Evolutionary conservation across 2,329 filamentous ascomycete species (phyloP), one percentile per base, ranked within the genome.

Genomic region (Trichoderma harzianum): DNA sequence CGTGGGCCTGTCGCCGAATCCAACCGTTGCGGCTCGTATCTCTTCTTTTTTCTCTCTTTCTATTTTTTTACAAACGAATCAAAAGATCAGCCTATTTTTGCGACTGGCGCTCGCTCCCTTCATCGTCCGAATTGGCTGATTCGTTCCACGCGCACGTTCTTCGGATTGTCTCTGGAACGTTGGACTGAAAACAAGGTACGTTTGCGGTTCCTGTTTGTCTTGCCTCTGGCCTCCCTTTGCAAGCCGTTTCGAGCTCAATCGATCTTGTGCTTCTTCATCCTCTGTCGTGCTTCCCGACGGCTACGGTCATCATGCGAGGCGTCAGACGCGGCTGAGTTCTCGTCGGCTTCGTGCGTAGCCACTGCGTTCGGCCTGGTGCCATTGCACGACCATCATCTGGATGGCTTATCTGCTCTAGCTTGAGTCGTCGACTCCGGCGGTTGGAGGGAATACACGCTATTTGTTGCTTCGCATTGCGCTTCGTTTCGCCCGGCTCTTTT

Each of bases 181-280:
- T 58, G 51, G 28, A 67, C 32, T 55, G 26, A 32, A 28, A 43
- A n/a, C 16, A 32, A 69, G 64, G 70, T 69, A 69, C 70, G 70
- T 69, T 69, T 72, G 64, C 70, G 36, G 64, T 12, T 60, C 36
- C 60, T n/a, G 55, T 47, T 51, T 71, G 62, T 71, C 61, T 66
- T 60, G 69, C 53, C 8, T 66, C 30, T 24, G 43, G 43, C 57
- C 61, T 60, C 51, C 51, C 26, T 58, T 53, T 57, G 26, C 34
- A n/a, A 36, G 39, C 57, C 43, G 67, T 28, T 34, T 57, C 39
- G 36, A 30, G 34, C 26, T 55, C 43, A 30, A 28, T 63, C 67
- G 21, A 43, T 60, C 55, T 69, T 43, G 65, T 68, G 51, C 57
- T 30, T 69, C 55, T 18, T 30, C 43, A 18, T 53, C 16, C 26